A percentile compares a stretch with the other conserved stretches of the same genome.
Conservation (phyloP, 306 rosid species). For the Dicorynia guianensis region DNA sequence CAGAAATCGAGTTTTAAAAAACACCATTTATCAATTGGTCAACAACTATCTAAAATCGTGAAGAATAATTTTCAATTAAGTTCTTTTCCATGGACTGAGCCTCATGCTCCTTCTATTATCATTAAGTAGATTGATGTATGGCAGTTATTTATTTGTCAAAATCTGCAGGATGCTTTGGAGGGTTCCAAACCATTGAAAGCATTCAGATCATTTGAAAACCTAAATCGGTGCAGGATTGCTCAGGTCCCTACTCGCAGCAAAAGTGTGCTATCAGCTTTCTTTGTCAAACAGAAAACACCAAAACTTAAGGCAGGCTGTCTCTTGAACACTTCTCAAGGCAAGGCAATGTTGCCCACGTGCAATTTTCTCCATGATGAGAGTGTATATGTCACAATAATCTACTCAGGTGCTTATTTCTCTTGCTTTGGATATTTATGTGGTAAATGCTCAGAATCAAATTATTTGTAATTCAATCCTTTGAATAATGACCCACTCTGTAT, state of each 20-base stretch:
- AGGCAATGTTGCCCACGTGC: constrained; percentile 30
- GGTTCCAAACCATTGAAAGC: constrained; percentile 61
- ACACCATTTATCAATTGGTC: constrained; percentile 1
- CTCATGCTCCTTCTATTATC: constrained; percentile 18
- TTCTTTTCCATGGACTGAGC: neutral
- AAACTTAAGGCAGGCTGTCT: constrained; percentile 63
- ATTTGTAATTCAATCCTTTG: constrained; percentile 35
- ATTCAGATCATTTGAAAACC: constrained; percentile 75
- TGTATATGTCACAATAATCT: constrained; percentile 23
- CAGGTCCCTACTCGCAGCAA: constrained; percentile 76
- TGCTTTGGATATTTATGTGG: constrained; percentile 13
- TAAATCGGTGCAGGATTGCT: constrained; percentile 49
- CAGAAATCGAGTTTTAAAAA: neutral
- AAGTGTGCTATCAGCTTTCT: constrained; percentile 86
- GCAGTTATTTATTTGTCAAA: constrained; percentile 20
- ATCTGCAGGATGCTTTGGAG: constrained; percentile 66
- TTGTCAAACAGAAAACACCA: constrained; percentile 64
- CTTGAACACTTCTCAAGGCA: constrained; percentile 46
- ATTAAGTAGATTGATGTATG: neutral
- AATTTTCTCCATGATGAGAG: constrained; percentile 17
- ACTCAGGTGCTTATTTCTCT: constrained; percentile 33
- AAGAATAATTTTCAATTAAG: neutral
- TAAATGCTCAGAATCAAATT: constrained; percentile 33
- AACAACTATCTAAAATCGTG: neutral
- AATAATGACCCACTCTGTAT: constrained; percentile 51